A percentile compares a stretch with the other conserved stretches of the same genome.
phyloP scores from a whole-genome alignment of 768 basidiomycete genomes.

The Suillus fuscotomentosus region DNA sequence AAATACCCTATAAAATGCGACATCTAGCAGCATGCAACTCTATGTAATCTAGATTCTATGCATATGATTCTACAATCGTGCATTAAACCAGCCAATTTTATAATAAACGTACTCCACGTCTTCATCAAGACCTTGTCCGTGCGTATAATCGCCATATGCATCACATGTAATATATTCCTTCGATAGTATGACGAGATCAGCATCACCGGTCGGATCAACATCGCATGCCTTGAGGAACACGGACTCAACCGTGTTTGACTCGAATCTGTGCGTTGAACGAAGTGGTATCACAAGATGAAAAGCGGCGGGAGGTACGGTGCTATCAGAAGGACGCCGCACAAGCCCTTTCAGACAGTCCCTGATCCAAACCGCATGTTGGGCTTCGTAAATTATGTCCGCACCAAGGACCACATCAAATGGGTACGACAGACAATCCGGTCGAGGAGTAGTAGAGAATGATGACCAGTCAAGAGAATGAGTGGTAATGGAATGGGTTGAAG shows the following conservation, averaged over 20 bases:
- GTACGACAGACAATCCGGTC: constrained; percentile 23
- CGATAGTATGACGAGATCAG: constrained; percentile 47
- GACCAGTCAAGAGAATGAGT: constrained; percentile 42
- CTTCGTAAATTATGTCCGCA: constrained; percentile 56
- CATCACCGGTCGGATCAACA: constrained; percentile 11
- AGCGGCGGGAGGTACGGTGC: not conserved
- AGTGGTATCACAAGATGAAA: constrained; percentile 83
- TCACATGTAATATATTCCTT: constrained; percentile 59
- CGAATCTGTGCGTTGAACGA: constrained; percentile 58
- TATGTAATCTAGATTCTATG: not conserved
- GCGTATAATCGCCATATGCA: constrained; percentile 24
- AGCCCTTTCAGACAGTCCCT: constrained; percentile 38
- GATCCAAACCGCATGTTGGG: constrained; percentile 47
- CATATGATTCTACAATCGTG: not conserved
- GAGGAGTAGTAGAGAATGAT: constrained; percentile 14
- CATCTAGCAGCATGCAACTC: not conserved
- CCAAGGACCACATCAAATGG: constrained; percentile 52
- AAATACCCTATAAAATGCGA: too few relatives aligned
- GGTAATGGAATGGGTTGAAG: constrained; percentile 16
- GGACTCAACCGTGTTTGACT: constrained; percentile 57
- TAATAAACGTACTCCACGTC: constrained; percentile 73
- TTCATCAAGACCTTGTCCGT: constrained; percentile 35
- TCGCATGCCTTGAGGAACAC: constrained; percentile 39
- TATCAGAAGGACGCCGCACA: constrained; percentile 27
- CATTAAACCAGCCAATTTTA: constrained; percentile 63